Evolutionary conservation across 345 rosid species (phyloP).

Genomic region (rapeseed (Brassica napus)): DNA sequence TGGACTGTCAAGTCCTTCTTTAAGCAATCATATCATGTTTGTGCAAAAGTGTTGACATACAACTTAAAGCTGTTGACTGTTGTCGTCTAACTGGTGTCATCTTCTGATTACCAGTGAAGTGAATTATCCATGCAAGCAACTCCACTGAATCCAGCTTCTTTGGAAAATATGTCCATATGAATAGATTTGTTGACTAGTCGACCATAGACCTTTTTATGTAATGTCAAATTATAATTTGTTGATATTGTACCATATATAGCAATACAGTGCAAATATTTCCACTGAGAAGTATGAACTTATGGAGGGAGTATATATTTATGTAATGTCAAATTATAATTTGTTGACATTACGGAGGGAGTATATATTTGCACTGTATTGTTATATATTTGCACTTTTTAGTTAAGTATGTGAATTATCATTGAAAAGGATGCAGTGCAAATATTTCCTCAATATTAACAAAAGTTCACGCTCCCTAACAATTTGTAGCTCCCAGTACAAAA

Average conservation of each 20-base stretch:
- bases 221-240: not conserved
- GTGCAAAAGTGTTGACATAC: not conserved
- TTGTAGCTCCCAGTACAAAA: not conserved
- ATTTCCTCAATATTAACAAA: not conserved
- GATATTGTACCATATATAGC: not conserved
- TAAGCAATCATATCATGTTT: not conserved
- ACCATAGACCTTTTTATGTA: not conserved
- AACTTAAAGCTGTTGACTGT: not conserved
- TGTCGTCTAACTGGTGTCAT: conserved; percentile 4
- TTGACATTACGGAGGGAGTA: too few relatives aligned
- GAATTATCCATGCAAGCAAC: not conserved
- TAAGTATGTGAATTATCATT: too few relatives aligned
- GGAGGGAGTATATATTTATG: too few relatives aligned
- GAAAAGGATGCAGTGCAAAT: not conserved
- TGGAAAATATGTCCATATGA: not conserved
- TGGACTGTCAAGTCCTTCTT: not conserved
- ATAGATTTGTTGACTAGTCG: not conserved
- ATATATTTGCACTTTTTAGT: too few relatives aligned
- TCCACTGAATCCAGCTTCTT: not conserved
- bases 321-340: too few relatives aligned
- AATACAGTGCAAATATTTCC: not conserved
- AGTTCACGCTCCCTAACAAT: not conserved
- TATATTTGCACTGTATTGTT: too few relatives aligned
- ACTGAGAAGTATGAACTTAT: too few relatives aligned
- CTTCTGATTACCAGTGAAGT: conserved; percentile 4